Conservation (phyloP, 495 filamentous ascomycete genomes). For the Neurospora tetrasperma region DNA sequence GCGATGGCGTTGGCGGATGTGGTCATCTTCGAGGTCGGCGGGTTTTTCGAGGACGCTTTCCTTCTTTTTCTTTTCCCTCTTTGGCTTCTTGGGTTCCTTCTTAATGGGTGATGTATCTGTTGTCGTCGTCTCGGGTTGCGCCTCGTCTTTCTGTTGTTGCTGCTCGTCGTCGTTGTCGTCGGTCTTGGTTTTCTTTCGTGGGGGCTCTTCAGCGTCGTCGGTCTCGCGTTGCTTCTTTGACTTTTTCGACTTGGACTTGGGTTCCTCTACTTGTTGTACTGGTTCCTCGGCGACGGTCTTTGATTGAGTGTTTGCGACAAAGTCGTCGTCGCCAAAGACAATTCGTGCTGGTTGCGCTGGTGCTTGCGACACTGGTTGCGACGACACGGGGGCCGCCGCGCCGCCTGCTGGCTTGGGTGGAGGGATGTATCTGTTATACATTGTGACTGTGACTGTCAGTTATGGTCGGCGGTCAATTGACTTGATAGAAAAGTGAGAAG, state of each 20-base stretch:
- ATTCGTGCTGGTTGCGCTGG: slow-evolving; percentile 15
- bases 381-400: background rate
- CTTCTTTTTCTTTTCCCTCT: slow-evolving; percentile 31
- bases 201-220: background rate
- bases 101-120: background rate
- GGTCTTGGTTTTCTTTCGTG: slow-evolving; percentile 7
- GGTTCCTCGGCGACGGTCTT: background rate
- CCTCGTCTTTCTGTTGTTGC: slow-evolving; percentile 2
- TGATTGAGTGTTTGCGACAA: slow-evolving; percentile 9
- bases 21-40: slow-evolving; percentile 9
- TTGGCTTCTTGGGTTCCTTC: slow-evolving; percentile 6
- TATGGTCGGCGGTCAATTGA: slow-evolving; percentile 2
- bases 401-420: slow-evolving; percentile 18
- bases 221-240: slow-evolving; percentile 10
- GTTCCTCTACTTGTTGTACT: slow-evolving; percentile 3
- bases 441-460: slow-evolving; percentile 4
- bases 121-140: background rate
- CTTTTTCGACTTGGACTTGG: slow-evolving; percentile 19
- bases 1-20: slow-evolving; percentile 29
- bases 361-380: background rate
- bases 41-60: slow-evolving; percentile 3
- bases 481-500: background rate
- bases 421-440: slow-evolving; percentile 36
- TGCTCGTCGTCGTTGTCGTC: background rate
- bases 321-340: slow-evolving; percentile 19